Conservation (phyloP, 164 flowering plant genomes). For the Kalanchoe fedtschenkoi region DNA sequence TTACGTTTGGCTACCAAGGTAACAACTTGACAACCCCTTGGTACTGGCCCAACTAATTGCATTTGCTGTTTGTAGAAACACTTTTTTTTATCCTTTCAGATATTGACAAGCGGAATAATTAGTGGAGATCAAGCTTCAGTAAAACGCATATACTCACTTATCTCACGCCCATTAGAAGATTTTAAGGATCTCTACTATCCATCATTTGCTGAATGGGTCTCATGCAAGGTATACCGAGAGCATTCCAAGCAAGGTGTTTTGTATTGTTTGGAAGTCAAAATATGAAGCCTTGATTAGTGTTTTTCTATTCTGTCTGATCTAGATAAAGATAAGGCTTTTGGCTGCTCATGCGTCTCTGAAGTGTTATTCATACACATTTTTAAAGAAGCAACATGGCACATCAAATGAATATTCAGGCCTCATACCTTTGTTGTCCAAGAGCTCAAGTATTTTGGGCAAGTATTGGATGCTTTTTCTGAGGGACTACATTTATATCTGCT, state of each 20-base stretch:
- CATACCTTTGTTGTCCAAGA: conserved; percentile 66
- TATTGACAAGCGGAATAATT: conserved; percentile 77
- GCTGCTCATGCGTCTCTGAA: conserved; percentile 98
- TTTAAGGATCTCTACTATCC: conserved; percentile 85
- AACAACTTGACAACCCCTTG: conserved; percentile 6
- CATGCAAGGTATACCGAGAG: conserved; percentile 61
- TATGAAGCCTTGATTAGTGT: not conserved
- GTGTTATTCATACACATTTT: conserved; percentile 65
- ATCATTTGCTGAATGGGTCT: conserved; percentile 99
- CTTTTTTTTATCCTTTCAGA: conserved; percentile 30
- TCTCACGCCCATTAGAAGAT: conserved; percentile 78
- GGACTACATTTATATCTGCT: conserved; percentile 58
- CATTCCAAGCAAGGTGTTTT: not conserved
- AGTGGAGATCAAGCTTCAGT: conserved; percentile 83
- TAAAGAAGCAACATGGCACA: conserved; percentile 37
- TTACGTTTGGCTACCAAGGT: conserved; percentile 92
- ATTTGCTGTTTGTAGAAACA: not conserved
- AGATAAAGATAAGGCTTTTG: conserved; percentile 84
- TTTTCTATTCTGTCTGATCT: conserved; percentile 6
- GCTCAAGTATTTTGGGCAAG: conserved; percentile 60
- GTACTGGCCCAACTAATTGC: not conserved
- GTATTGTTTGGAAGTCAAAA: not conserved
- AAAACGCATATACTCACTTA: conserved; percentile 73
- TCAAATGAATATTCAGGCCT: conserved; percentile 63
- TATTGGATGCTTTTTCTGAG: conserved; percentile 65